phyloP scores from a whole-genome alignment of 495 filamentous ascomycete genomes.

The Neurospora pannonica region DNA sequence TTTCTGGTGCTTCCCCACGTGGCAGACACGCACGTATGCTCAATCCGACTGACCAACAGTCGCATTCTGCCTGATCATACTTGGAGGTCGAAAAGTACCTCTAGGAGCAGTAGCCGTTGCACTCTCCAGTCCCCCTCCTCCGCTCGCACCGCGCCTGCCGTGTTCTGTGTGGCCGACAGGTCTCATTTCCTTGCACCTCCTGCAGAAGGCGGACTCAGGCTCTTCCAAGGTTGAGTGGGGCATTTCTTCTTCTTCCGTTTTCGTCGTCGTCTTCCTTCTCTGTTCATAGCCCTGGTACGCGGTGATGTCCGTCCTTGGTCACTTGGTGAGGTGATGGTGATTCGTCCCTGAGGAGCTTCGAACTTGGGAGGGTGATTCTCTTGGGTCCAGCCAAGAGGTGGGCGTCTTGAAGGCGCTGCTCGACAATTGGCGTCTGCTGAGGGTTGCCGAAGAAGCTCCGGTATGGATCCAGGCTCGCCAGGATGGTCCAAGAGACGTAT shows the following conservation, averaged over 20 bases:
- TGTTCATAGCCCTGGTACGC: background rate
- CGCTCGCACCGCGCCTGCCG: background rate
- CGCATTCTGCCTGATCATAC: background rate
- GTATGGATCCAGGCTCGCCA: background rate
- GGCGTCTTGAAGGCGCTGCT: background rate
- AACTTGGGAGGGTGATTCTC: background rate
- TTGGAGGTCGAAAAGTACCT: background rate
- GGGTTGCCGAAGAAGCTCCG: background rate
- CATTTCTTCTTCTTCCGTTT: background rate
- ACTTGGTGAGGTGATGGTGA: background rate
- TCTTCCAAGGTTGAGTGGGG: background rate
- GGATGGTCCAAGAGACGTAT: background rate
- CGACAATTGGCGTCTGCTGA: no score
- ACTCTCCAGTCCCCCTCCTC: background rate
- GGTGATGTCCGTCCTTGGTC: background rate
- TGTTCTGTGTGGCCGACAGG: background rate
- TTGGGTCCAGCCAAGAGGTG: background rate
- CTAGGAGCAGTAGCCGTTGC: background rate
- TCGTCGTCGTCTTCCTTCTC: background rate
- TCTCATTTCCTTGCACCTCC: background rate
- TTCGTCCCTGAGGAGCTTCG: background rate
- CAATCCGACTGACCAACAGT: background rate
- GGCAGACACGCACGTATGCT: background rate
- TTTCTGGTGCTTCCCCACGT: background rate
- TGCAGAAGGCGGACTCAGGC: background rate